Conservation (phyloP, 140 eudicot species). For the Flaveria floridana region DNA sequence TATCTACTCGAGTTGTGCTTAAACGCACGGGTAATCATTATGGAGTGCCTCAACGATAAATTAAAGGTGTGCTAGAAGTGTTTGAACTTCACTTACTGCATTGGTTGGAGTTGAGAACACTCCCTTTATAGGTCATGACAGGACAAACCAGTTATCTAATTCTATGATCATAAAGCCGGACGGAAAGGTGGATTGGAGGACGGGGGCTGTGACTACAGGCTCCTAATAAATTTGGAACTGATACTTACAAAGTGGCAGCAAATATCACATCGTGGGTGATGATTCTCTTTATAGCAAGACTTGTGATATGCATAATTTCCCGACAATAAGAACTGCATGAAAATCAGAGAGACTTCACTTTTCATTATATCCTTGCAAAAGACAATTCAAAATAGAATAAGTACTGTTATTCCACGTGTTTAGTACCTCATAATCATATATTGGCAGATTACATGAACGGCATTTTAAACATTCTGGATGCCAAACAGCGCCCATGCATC, state of each 20-base stretch:
- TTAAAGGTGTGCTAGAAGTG: no score
- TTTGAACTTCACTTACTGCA: no score
- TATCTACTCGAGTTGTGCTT: no score
- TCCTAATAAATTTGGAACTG: neutral
- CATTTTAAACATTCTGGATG: conserved; percentile 85
- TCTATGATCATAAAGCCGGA: no score
- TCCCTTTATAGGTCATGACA: no score
- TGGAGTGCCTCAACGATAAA: no score
- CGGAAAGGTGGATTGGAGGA: no score
- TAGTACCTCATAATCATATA: conserved; percentile 66
- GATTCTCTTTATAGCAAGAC: conserved; percentile 70
- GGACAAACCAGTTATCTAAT: no score
- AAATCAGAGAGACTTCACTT: neutral
- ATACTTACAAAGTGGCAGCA: conserved; percentile 81
- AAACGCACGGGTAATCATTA: no score
- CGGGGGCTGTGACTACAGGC: neutral
- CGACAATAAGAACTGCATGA: conserved; percentile 62
- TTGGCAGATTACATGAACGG: conserved; percentile 69
- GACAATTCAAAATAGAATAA: neutral
- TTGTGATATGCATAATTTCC: conserved; percentile 72
- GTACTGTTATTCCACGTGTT: neutral
- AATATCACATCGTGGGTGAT: conserved; percentile 81
- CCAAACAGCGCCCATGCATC: conserved; percentile 76
- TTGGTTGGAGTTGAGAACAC: no score
- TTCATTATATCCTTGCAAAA: conserved; percentile 7